Evolutionary conservation across 1,284 basidiomycete genomes (phyloP).

Genomic region (Ustilago trichophora): DNA sequence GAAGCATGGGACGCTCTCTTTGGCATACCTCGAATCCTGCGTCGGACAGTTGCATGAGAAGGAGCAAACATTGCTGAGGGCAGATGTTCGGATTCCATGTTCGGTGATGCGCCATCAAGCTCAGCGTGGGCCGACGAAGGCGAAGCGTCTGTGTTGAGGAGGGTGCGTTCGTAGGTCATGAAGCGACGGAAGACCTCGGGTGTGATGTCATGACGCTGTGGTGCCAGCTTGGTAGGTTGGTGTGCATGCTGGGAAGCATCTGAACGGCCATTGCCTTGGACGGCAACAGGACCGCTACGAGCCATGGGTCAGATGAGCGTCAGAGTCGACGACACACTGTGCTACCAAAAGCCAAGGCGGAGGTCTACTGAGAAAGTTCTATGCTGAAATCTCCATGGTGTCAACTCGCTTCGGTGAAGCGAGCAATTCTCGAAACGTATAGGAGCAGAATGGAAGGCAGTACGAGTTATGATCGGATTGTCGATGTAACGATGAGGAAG

Average conservation of each 20-base stretch:
- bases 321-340: background rate
- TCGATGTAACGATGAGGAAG: no score
- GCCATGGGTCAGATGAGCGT: slow-evolving; percentile 2
- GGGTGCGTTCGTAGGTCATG: slow-evolving; percentile 21
- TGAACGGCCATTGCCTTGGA: slow-evolving; percentile 9
- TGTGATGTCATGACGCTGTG: slow-evolving; percentile 10
- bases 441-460: no score
- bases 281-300: background rate
- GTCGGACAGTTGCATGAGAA: background rate
- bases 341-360: background rate
- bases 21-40: slow-evolving; percentile 16
- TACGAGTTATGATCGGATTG: no score
- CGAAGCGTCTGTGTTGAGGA: background rate
- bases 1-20: background rate
- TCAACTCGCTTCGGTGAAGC: background rate
- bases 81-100: background rate
- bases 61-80: background rate
- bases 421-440: no score
- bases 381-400: slow-evolving; percentile 1
- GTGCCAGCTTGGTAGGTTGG: background rate
- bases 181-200: slow-evolving; percentile 29
- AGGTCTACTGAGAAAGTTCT: background rate
- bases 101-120: background rate
- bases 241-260: background rate
- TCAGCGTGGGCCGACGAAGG: background rate